Conservation (phyloP, 2,329 filamentous ascomycete species). For the Colletotrichum lini region DNA sequence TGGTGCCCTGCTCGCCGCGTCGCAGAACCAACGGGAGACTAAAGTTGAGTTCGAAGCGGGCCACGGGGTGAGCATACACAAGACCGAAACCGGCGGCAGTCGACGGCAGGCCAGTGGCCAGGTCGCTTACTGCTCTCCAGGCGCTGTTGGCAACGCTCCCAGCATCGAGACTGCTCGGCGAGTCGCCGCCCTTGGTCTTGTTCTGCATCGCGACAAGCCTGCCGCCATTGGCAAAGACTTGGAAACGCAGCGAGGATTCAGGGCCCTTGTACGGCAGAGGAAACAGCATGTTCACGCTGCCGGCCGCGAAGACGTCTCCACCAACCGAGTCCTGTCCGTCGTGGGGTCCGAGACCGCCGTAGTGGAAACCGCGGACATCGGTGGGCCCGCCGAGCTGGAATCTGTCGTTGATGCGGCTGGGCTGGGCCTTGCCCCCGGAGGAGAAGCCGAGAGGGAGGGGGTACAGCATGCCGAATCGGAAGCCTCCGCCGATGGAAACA, state of each 20-base stretch:
- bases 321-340: slow-evolving; percentile 90
- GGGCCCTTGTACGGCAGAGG: slow-evolving; percentile 86
- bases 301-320: slow-evolving; percentile 92
- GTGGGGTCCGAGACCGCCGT: slow-evolving; percentile 89
- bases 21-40: slow-evolving; percentile 87
- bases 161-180: slow-evolving; percentile 52
- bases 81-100: slow-evolving; percentile 89
- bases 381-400: slow-evolving; percentile 96
- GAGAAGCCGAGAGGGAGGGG: slow-evolving; percentile 79
- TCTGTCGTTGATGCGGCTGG: slow-evolving; percentile 91
- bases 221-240: slow-evolving; percentile 93
- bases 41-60: slow-evolving; percentile 96
- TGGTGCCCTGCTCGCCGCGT: slow-evolving; percentile 87
- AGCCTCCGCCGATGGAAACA: slow-evolving; percentile 84
- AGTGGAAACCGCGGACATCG: slow-evolving; percentile 93
- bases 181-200: slow-evolving; percentile 63
- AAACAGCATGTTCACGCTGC: slow-evolving; percentile 86
- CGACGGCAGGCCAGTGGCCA: slow-evolving; percentile 84
- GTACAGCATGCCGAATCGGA: slow-evolving; percentile 86
- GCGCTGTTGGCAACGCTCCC: slow-evolving; percentile 68
- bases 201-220: slow-evolving; percentile 83
- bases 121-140: slow-evolving; percentile 74
- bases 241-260: slow-evolving; percentile 87
- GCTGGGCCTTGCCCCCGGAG: slow-evolving; percentile 66
- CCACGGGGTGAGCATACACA: slow-evolving; percentile 94